Conservation (phyloP, 768 basidiomycete species). For the Amanita rubescens region DNA sequence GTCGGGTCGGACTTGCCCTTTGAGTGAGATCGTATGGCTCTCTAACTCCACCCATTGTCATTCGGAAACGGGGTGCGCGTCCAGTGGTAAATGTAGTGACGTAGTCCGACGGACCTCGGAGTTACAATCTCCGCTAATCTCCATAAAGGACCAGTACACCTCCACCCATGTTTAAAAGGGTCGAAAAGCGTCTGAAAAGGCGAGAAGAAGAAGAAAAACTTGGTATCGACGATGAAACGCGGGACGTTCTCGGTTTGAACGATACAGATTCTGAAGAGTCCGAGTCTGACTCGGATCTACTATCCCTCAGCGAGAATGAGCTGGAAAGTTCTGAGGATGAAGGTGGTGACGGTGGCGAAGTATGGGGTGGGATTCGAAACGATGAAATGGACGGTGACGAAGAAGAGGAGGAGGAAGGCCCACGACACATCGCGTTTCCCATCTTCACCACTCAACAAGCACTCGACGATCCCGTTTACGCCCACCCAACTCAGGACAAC, state of each 20-base stretch:
- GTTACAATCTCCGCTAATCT: background rate
- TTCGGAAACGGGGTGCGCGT: no score
- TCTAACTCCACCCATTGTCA: no score
- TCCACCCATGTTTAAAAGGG: slow-evolving; percentile 65
- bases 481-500: slow-evolving; percentile 47
- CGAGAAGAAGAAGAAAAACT: slow-evolving; percentile 58
- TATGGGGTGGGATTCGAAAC: slow-evolving; percentile 16
- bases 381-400: slow-evolving; percentile 13
- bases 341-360: slow-evolving; percentile 21
- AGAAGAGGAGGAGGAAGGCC: slow-evolving; percentile 19
- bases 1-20: no score
- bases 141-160: background rate
- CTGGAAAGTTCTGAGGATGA: slow-evolving; percentile 16
- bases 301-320: slow-evolving; percentile 14
- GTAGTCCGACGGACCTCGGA: no score
- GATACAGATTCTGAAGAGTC: slow-evolving; percentile 77
- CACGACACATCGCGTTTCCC: slow-evolving; percentile 9
- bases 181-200: slow-evolving; percentile 57
- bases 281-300: slow-evolving; percentile 38
- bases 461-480: slow-evolving; percentile 55
- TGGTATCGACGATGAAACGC: slow-evolving; percentile 57
- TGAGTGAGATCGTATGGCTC: no score
- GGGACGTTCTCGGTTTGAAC: slow-evolving; percentile 55
- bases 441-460: slow-evolving; percentile 51
- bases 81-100: no score